phyloP scores from a whole-genome alignment of 805 yeast genomes.

The Sungouiozyma ichnusensis region DNA sequence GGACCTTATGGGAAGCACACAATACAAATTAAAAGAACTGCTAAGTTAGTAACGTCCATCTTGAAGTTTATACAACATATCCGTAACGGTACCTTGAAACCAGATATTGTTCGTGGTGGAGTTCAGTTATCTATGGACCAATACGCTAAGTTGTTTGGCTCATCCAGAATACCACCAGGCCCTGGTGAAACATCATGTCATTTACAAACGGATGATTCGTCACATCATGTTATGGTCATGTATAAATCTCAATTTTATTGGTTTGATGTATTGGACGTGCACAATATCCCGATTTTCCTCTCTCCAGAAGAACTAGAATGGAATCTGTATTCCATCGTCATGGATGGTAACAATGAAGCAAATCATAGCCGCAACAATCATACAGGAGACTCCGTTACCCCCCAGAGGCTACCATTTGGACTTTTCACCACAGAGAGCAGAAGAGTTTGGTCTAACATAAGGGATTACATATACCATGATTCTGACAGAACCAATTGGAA shows the following conservation, averaged over 20 bases:
- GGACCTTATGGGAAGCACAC: slow-evolving; percentile 28
- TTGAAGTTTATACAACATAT: slow-evolving; percentile 72
- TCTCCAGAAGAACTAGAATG: slow-evolving; percentile 64
- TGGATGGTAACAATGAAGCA: slow-evolving; percentile 46
- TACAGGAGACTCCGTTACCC: not conserved
- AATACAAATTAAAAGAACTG: slow-evolving; percentile 67
- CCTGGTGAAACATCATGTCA: slow-evolving; percentile 53
- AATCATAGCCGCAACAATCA: not conserved
- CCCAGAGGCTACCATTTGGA: slow-evolving; percentile 48
- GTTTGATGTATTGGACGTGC: slow-evolving; percentile 79
- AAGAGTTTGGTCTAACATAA: slow-evolving; percentile 72
- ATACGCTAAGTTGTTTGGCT: slow-evolving; percentile 76
- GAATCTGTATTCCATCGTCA: slow-evolving; percentile 65
- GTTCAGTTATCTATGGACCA: slow-evolving; percentile 82
- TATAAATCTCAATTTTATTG: slow-evolving; percentile 86
- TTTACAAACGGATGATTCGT: slow-evolving; percentile 66
- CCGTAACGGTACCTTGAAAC: slow-evolving; percentile 61
- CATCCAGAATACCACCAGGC: slow-evolving; percentile 74
- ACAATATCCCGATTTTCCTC: slow-evolving; percentile 54
- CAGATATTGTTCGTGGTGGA: slow-evolving; percentile 55
- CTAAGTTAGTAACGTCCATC: slow-evolving; percentile 65
- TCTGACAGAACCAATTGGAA: slow-evolving; percentile 49
- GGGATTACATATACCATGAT: slow-evolving; percentile 40
- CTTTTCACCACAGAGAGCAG: slow-evolving; percentile 85
- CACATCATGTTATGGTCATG: slow-evolving; percentile 73